Conservation (phyloP, 148 eudicot species). For the Pharnaceum exiguum region DNA sequence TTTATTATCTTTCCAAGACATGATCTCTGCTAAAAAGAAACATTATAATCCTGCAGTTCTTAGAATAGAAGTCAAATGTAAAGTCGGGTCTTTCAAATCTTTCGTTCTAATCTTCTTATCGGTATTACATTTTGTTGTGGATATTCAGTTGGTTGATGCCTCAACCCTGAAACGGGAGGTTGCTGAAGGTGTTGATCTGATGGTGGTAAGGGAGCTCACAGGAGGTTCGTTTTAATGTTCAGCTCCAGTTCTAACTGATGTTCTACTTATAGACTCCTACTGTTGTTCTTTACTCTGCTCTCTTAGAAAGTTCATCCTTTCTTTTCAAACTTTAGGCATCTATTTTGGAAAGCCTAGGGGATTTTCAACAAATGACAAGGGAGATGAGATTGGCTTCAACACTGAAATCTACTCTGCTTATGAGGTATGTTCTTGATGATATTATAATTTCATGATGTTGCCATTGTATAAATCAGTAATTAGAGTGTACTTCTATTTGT, state of each 20-base stretch:
- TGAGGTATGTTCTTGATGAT: slow-evolving; percentile 61
- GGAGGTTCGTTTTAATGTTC: slow-evolving; percentile 46
- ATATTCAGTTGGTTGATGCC: slow-evolving; percentile 71
- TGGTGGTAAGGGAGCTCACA: slow-evolving; percentile 97
- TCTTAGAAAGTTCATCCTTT: not conserved
- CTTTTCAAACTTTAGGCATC: slow-evolving; percentile 46
- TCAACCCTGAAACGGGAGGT: slow-evolving; percentile 91
- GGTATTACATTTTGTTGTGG: not conserved
- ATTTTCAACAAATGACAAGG: slow-evolving; percentile 66
- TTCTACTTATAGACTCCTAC: not conserved
- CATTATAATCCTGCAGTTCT: too few species aligned
- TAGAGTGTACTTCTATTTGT: too few species aligned
- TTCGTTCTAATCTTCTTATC: not conserved
- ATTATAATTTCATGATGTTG: too few species aligned
- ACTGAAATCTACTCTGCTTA: slow-evolving; percentile 80
- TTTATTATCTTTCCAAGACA: too few species aligned
- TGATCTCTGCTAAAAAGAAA: too few species aligned
- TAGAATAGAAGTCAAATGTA: too few species aligned
- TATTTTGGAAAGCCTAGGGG: slow-evolving; percentile 99
- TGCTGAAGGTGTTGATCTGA: slow-evolving; percentile 96
- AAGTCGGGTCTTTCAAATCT: not conserved
- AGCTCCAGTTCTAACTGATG: not conserved
- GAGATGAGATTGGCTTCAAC: slow-evolving; percentile 86
- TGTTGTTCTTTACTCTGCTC: not conserved
- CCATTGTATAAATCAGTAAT: too few species aligned